phyloP scores from a whole-genome alignment of 192 early-diverging fungal genomes.

The Phycomyces blakesleeanus region DNA sequence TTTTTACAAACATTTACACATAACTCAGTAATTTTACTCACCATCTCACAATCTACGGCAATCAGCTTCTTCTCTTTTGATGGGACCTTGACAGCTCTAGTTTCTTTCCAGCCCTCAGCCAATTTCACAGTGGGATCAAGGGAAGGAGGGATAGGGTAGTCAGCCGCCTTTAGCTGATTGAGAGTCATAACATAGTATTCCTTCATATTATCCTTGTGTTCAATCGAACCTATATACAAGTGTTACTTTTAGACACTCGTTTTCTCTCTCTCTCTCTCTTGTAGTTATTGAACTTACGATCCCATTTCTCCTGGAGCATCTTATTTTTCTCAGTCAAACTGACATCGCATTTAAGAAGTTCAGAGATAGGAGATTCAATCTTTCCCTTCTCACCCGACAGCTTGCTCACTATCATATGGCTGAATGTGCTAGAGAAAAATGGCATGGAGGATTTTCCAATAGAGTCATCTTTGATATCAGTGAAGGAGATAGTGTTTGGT shows the following conservation, averaged over 20 bases:
- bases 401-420: conserved; percentile 34
- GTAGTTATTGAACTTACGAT: conserved; percentile 8
- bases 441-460: conserved; percentile 22
- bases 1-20: background rate
- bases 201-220: conserved; percentile 20
- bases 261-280: background rate
- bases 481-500: conserved; percentile 17
- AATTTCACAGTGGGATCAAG: conserved; percentile 24
- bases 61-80: conserved; percentile 34
- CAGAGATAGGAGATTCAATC: conserved; percentile 36
- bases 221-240: background rate
- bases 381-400: conserved; percentile 31
- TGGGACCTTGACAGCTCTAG: conserved; percentile 22
- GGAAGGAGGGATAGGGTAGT: conserved; percentile 40
- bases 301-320: conserved; percentile 26
- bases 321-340: conserved; percentile 33
- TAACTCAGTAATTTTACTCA: conserved; percentile 8
- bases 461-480: background rate
- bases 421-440: conserved; percentile 20
- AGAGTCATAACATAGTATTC: conserved; percentile 41
- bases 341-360: conserved; percentile 41
- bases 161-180: conserved; percentile 39
- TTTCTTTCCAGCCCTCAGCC: conserved; percentile 44
- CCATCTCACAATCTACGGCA: conserved; percentile 65
- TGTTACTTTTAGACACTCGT: too few relatives aligned